Evolutionary conservation across 2,329 filamentous ascomycete genomes (phyloP), one percentile per base, ranked within the genome.

Genomic region (Zalaria sp.): DNA sequence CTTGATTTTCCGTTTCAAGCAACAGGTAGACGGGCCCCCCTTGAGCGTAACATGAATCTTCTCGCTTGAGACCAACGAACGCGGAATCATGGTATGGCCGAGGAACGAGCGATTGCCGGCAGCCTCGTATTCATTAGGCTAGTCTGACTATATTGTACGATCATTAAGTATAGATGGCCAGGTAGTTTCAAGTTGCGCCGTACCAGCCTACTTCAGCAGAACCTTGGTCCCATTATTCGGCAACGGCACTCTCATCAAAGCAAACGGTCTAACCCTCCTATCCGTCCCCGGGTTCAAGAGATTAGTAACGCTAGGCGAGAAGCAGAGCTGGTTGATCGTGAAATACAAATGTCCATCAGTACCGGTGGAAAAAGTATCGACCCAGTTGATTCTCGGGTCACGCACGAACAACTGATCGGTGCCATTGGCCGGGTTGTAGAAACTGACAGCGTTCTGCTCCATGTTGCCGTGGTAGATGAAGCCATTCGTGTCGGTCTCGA

Each of bases 301-400:
- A 18, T 18, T 18, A 18, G 61, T 63, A 41, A 59, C 60, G 2
- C 47, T 48, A 27, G 55, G 47, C 3, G 53, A 51, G 28, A 63
- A 60, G 3, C 54, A 57, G 11, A 72, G 55, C 55, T 73, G 69
- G 42, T 73, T 73, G 32, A 64, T 63, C 0, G 68, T 74, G 46
- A 72, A 73, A 50, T 73, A 73, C 2, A 72, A 49, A 47, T 71
- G 69, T 0, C 69, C 68, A 48, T 72, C 65, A 3, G 55, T 57
- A 2, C 55, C 61, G 3, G 36, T 41, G 61, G 41, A 40, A 37
- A 25, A 39, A 0, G 68, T 71, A 53, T 73, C 69, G 0, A 66
- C 59, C 68, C 69, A 73, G 25, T 65, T 68, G 34, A 70, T 61
- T 32, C 63, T 52, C 34, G 64, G 60, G 46, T 68, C 68, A 18